Base-by-base conservation (phyloP, 2,329 filamentous ascomycete species). In the Laburnicola sp. region DNA sequence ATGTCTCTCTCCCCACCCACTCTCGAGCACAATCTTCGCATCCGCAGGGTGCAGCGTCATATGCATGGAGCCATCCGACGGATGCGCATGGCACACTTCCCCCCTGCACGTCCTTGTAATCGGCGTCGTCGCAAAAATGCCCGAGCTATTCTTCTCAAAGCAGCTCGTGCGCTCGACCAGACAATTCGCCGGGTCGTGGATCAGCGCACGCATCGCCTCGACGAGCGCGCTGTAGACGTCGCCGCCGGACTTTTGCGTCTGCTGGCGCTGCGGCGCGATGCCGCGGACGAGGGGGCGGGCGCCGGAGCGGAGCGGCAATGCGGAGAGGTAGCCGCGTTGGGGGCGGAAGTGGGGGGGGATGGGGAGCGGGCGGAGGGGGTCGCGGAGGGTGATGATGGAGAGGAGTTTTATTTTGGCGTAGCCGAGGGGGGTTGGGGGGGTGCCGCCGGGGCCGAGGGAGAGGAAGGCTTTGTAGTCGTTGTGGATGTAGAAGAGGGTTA, bases 71-170 rank as follows among this genome's bases (percentile, higher is more conserved):
- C 87, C 83, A 59, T 94, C 90, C 23, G 81, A 85, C 42, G 86
- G 82, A 72, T 95, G 91, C 8, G 90, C 83, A 69, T 96, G 91
- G 62, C 84, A 88, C 37, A 95, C 82, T 73, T 95, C 91, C n/a
- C 89, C 89, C 59, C 86, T 83, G 61, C 87, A 90, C 8, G 85
- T 89, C 27, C 83, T 81, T 65, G 87, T 87, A 56, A 87, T 77
- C 0, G 86, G 86, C 44, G 81, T 77, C 2, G 75, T 77, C 1
- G 87, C 82, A 71, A 93, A 94, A 0, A 95, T 79, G 0, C 86
- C 89, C 4, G 89, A 80, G 36, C 87, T 87, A 66, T 93, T 86
- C 75, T 92, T 93, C 72, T 94, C 90, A 59, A 94, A 86, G 65
- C 88, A 92, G 1, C 86, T 90, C 1, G 81, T 86, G 0, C 83